Evolutionary conservation across 495 filamentous ascomycete species (phyloP), one percentile per base, ranked within the genome.

Genomic region (Trichocladium uniseriatum): DNA sequence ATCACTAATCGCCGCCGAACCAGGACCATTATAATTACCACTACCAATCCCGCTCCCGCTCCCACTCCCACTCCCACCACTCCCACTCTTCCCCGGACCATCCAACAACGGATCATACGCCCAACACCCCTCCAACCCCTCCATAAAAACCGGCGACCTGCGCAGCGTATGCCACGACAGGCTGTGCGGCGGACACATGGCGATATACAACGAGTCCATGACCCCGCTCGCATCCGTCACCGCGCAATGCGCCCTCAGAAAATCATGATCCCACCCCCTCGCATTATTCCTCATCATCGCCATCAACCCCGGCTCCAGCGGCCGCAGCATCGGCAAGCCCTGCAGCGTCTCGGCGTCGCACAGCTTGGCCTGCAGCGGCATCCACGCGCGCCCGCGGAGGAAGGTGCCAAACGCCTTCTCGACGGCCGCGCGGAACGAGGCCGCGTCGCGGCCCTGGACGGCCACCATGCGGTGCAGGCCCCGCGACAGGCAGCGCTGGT

Each of bases 401-500:
- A 76, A 67, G 45, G 59, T 60, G 28, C 67, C 62, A 51, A 79
- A 79, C 6, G 73, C 74, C 55, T 65, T 67, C 27, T 64, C 59
- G 13, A 79, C 66, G 21, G 76, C 69, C 36, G 43, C 60, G 20
- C 35, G 59, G 60, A 79, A 76, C 29, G 74, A 74, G 38, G 63
- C 55, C 45, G 67, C 68, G 53, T 73, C 70, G 24, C 65, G 65
- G 20, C 71, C 74, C 31, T 65, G 62, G 16, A 79, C 63, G 19
- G 68, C 73, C 20, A 77, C 66, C 58, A 76, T 66, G 49, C 67
- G 75, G 60, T 78, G 76, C 40, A 76, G 69, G 15, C 75, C 76
- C 16, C 76, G 72, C 27, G 76, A 78, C 14, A 79, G 62, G 47
- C 76, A 79, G 20, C 76, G 67, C 56, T 78, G 76, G 60, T 79